Base-by-base conservation (phyloP, 306 rosid species). In the Glycyrrhiza uralensis region DNA sequence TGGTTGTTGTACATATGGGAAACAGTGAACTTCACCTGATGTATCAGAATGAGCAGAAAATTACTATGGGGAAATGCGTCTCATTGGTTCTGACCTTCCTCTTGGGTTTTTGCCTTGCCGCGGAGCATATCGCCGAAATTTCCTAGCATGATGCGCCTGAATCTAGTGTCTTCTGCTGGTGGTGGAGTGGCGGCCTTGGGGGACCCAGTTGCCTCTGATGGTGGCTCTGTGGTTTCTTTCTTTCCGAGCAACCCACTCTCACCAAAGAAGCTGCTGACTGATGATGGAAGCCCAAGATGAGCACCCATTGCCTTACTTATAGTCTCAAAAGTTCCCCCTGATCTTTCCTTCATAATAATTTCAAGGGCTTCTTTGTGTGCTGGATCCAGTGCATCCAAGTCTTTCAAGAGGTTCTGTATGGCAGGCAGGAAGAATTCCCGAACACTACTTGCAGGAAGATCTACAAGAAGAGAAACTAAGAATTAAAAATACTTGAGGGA, bases 341-440 rank as follows among this genome's bases (percentile, higher is more conserved):
- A 89, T 83, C 95, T 86, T 76, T 94, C 99, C 87, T 84, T 91
- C 95, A 91, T 75, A 80, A 94, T 85, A 55, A 91, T 94, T 85
- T 94, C 99, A 47, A 94, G 96, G 72, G 97, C 99, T 83, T 94
- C 97, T 87, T 89, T 94, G 86, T 94, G 99, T 60, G 94, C 99
- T 33, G 99, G 99, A 85, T 91, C 99, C 44, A 94, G 72, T 7
- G 97, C 92, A 70, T 89, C 97, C 17, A 50, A 57, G 75, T 94
- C 97, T 75, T 77, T 91, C 65, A 89, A 55, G 50, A 94, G 85
- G 78, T 91, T 94, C 84, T 94, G 96, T 55, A 94, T 85, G 15
- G 93, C 80, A 35, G 99, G 99, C 71, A 91, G 79, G 74, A 91
- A 90, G 77, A 75, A 86, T 44, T 94, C 96, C 20, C 95, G 86